Base-by-base conservation (phyloP, 306 rosid species). In the Phaseolus lunatus region DNA sequence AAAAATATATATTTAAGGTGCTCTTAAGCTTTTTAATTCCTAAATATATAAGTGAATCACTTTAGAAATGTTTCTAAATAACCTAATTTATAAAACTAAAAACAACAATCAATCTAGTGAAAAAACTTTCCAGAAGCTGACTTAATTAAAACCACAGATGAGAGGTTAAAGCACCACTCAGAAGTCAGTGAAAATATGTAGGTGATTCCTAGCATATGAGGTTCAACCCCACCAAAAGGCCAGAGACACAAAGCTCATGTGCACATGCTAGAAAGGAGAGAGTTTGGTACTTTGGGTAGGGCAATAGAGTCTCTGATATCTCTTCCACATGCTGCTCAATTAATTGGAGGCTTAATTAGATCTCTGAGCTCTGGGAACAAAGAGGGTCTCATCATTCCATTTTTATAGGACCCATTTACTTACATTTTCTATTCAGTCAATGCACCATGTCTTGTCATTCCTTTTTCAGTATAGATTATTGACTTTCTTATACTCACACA, bases 301-400 rank as follows among this genome's bases (percentile, higher is more conserved):
- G 58, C 47, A 48, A 23, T 64, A 37, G 53, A 58, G 63, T 3
- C 39, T 7, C 29, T 33, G 52, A 59, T 64, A 26, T 70, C 44
- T 59, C 43, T 71, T 62, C 49, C 77, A 79, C 78, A 59, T 79
- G 83, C 65, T 70, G 14, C 72, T 71, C 58, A 72, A 48, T 79
- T 71, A 70, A 71, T 69, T 70, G 77, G 22, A 4, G 53, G 22
- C 18, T 59, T 47, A 66, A 39, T 66, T 66, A 41, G 26, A 59
- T 59, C 52, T 44, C 12, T 68, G 10, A 41, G 43, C 50, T 44
- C 62, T 39, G 44, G 44, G 13, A 39, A 39, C 13, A 39, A 39
- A 39, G 9, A 23, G 37, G 27, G 35, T 70, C 58, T 70, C 29
- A 27, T 62, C 72, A 61, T 70, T 70, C 54, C 2, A 11, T 58